Evolutionary conservation across 1,284 basidiomycete genomes (phyloP), one percentile per base, ranked within the genome.

Genomic region (Leccinum subfulvum): DNA sequence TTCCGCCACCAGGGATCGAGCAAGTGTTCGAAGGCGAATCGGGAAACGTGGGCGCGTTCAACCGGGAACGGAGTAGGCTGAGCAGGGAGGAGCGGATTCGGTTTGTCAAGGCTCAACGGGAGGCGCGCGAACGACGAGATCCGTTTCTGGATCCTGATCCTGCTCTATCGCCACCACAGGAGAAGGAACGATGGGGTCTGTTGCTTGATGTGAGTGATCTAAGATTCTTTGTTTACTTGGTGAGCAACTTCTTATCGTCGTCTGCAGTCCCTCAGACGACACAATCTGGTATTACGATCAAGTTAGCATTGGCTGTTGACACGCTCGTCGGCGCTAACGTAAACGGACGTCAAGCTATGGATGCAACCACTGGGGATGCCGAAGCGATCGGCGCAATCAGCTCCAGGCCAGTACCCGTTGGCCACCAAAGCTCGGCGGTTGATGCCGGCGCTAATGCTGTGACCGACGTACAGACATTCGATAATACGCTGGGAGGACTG

Each of bases 1-100:
- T 85, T 86, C 81, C 83, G 8, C 82, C 80, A 6, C 82, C 80
- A 0, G 89, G 89, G 7, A 80, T 85, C 53, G 90, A 92, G 68
- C 89, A 91, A 69, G 89, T 93, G 21, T 93, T 85, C 68, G 90
- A 92, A 70, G 84, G 83, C 3, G 88, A 90, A 4, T 75, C 84
- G 4, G 81, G 76, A 1, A 70, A 62, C 49, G 74, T 71, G 0
- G 76, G 72, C 1, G 61, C 67, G 23, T 87, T 84, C 66, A 71
- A 73, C 54, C 77, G 88, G 30, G 84, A 86, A 68, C 80, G 83
- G 61, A 84, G 86, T 14, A 89, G 81, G 73, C 69, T 92, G 60
- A 83, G 84, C 54, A 79, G 90, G 57, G 89, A 90, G 67, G 90
- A 92, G 70, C 82, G 91, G 30, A 90, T 92, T 60, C 77, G 74